Base-by-base conservation (phyloP, 495 filamentous ascomycete genomes). In the Baudoinia panamericana region DNA sequence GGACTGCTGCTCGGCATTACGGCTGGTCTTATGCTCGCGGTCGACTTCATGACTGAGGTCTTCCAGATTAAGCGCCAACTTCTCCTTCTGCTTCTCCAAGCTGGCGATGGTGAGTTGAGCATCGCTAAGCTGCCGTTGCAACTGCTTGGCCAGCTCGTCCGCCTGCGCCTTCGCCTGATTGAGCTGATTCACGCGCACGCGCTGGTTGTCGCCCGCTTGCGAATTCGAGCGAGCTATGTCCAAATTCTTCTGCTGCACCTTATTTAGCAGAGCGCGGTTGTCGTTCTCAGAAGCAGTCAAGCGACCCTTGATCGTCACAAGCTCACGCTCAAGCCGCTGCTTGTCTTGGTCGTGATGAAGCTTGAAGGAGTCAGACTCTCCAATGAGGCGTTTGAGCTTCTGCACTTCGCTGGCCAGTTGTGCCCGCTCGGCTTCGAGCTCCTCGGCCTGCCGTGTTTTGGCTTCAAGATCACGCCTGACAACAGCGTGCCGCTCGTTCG, bases 221-320 rank as follows among this genome's bases (percentile, higher is more conserved):
- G 88, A 92, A 45, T 73, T 84, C 4, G 90, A 88, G 28, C 92
- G 71, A 21, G 86, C 88, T 55, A 97, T 90, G 55, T 97, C 90
- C 6, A 97, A 75, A 30, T 92, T 92, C 69, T 97, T 97, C 53
- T 95, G 88, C 50, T 97, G 90, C 9, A 97, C 69, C 60, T 96
- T 96, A 56, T 94, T 97, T 33, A 96, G 69, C 0, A 97, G 66
- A 25, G 86, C 77, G n/a, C 84, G 78, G 52, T 96, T 96, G 61
- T 96, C 90, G 53, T 96, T 95, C 53, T 97, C 90, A 0, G 90
- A 96, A 21, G 90, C 90, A 10, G 79, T 73, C 35, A 97, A 69
- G 21, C 90, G 78, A 41, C 88, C 87, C 54, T 88, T 93, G 27
- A 94, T 72, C 1, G 87, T 93, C 24, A 85, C 80, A n/a, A 93